Evolutionary conservation across 306 rosid genomes (phyloP).

Genomic region (Prunus campanulata): DNA sequence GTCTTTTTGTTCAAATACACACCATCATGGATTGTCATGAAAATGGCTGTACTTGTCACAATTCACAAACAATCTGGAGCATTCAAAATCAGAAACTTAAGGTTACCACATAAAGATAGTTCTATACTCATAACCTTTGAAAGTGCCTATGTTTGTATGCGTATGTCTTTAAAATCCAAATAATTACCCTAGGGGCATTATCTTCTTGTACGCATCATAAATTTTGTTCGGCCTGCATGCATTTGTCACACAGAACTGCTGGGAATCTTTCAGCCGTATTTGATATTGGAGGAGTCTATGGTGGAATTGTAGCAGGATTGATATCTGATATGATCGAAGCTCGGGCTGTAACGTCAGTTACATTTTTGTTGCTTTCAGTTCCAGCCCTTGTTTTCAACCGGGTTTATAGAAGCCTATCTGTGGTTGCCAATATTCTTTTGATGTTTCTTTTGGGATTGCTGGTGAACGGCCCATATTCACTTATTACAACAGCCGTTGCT

Average conservation of each 20-base stretch:
- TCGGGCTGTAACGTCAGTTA: conserved; percentile 72
- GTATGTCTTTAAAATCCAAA: too few relatives aligned
- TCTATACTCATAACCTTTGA: background rate
- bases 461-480: conserved; percentile 67
- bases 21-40: background rate
- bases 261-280: conserved; percentile 85
- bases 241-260: conserved; percentile 69
- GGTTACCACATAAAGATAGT: background rate
- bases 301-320: conserved; percentile 81
- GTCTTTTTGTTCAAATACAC: background rate
- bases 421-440: conserved; percentile 51
- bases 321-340: conserved; percentile 87
- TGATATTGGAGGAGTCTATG: conserved; percentile 84
- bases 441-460: conserved; percentile 73
- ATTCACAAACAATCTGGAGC: too few relatives aligned
- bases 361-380: conserved; percentile 66
- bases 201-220: background rate
- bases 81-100: too few relatives aligned
- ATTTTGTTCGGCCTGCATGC: conserved; percentile 15
- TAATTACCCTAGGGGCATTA: background rate
- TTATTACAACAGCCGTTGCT: conserved; percentile 89
- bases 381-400: conserved; percentile 77
- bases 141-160: background rate
- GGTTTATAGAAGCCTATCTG: background rate
- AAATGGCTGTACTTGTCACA: too few relatives aligned